These are phyloP conservation scores for Echria macrotheca DNA, from an alignment of 495 filamentous ascomycete species.

Conservation along the genomic window DNA sequence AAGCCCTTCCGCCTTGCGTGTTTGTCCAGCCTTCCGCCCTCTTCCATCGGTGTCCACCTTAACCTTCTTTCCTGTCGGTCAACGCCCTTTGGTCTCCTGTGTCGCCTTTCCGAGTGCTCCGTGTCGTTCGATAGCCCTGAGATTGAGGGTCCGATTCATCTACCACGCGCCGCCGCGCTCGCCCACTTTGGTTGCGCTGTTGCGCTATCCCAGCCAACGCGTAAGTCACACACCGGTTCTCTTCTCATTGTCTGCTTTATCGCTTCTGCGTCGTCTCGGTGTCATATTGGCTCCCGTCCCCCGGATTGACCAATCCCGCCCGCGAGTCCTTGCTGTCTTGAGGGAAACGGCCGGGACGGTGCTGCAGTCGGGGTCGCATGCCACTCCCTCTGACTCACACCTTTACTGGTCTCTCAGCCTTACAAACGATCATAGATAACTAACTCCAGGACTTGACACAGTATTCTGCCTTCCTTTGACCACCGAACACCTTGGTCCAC, in stretches of 20 bases:
- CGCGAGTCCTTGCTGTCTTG: slow-evolving; percentile 5
- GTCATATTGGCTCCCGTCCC: slow-evolving; percentile 4
- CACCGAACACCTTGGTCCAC: slow-evolving; percentile 25
- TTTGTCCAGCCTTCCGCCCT: not conserved
- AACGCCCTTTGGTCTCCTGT: slow-evolving; percentile 2
- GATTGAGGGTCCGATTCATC: too few species aligned
- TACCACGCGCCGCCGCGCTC: too few species aligned
- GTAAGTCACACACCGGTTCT: slow-evolving; percentile 11
- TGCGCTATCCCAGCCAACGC: slow-evolving; percentile 7
- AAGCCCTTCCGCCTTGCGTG: not conserved
- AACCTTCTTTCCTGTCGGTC: not conserved
- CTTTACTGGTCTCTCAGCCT: slow-evolving; percentile 15
- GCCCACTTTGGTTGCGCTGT: slow-evolving; percentile 11
- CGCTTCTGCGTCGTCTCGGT: slow-evolving; percentile 4
- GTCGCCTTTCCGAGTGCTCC: slow-evolving; percentile 3
- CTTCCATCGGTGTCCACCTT: slow-evolving; percentile 9
- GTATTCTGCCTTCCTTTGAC: slow-evolving; percentile 14
- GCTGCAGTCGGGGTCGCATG: slow-evolving; percentile 20
- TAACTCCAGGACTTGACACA: slow-evolving; percentile 23
- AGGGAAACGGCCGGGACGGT: not conserved
- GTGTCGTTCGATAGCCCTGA: too few species aligned
- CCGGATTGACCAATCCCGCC: slow-evolving; percentile 20
- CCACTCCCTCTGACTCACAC: slow-evolving; percentile 29
- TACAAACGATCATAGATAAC: slow-evolving; percentile 23
- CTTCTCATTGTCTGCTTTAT: slow-evolving; percentile 4